A percentile compares a stretch with the other conserved stretches of the same genome.
Conservation (phyloP, 208 protist species). For the Novymonas esmeraldas region DNA sequence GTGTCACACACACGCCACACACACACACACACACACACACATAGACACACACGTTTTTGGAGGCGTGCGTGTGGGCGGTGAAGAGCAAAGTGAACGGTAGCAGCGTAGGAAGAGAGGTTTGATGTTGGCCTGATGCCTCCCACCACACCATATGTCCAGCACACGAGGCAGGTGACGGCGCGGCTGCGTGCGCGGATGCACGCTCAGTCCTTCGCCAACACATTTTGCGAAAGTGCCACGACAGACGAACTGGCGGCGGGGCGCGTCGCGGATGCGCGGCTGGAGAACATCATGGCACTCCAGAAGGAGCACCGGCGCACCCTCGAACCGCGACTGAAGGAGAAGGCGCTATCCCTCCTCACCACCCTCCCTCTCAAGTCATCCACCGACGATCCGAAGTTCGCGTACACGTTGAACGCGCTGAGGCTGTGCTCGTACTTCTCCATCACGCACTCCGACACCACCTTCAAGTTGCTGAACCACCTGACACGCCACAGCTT, state of each 20-base stretch:
- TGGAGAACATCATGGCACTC: slow-evolving; percentile 49
- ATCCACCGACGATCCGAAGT: slow-evolving; percentile 73
- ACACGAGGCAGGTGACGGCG: slow-evolving; percentile 50
- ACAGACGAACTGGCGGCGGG: too few species aligned
- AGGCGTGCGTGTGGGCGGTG: neutral
- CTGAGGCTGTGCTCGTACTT: slow-evolving; percentile 76
- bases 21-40: neutral
- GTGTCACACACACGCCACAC: neutral
- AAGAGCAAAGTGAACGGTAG: too few species aligned
- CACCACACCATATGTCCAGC: slow-evolving; percentile 41
- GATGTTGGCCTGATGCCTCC: neutral
- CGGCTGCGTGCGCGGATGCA: slow-evolving; percentile 74
- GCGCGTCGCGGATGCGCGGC: slow-evolving; percentile 38
- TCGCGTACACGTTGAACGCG: slow-evolving; percentile 46
- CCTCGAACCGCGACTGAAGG: slow-evolving; percentile 44
- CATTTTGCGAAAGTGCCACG: too few species aligned
- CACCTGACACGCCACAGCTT: slow-evolving; percentile 76
- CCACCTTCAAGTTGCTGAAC: slow-evolving; percentile 76
- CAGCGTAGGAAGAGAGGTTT: neutral
- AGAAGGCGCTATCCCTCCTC: slow-evolving; percentile 51
- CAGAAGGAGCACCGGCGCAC: slow-evolving; percentile 45
- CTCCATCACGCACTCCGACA: slow-evolving; percentile 33
- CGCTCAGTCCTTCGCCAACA: slow-evolving; percentile 49
- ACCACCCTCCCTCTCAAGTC: slow-evolving; percentile 72
- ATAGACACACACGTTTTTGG: neutral